Conservation (phyloP, 2,329 filamentous ascomycete species). For the Xylaria arbuscula region DNA sequence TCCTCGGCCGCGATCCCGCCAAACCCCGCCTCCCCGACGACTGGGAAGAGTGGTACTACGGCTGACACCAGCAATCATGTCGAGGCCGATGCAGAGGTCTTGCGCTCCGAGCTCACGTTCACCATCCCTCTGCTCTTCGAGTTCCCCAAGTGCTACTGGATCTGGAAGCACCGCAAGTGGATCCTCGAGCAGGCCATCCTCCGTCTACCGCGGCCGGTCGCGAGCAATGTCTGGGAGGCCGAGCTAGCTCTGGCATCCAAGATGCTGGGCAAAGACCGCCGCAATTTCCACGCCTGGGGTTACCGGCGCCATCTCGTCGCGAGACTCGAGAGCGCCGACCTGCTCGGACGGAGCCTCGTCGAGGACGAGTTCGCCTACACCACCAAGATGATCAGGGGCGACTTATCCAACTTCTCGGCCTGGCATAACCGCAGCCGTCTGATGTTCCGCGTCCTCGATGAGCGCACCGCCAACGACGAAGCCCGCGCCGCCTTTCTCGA, state of each 20-base stretch:
- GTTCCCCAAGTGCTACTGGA: constrained; percentile 98
- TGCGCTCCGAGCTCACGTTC: constrained; percentile 82
- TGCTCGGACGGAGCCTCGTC: constrained; percentile 71
- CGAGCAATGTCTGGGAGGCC: constrained; percentile 80
- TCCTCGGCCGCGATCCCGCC: constrained; percentile 64
- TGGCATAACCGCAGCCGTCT: constrained; percentile 93
- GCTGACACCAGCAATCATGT: constrained; percentile 51
- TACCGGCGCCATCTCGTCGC: constrained; percentile 84
- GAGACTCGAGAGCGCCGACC: constrained; percentile 72
- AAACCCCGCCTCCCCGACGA: constrained; percentile 61
- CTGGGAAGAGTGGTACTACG: constrained; percentile 64
- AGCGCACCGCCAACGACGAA: constrained; percentile 72
- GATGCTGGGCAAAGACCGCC: constrained; percentile 86
- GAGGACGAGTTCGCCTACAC: constrained; percentile 91
- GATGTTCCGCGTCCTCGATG: constrained; percentile 78
- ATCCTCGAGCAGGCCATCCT: constrained; percentile 77
- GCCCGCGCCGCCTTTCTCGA: constrained; percentile 78
- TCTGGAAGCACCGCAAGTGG: constrained; percentile 97
- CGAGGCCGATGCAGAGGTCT: constrained; percentile 61
- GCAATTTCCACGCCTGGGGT: constrained; percentile 97
- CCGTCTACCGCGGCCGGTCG: constrained; percentile 65
- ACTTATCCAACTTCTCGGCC: constrained; percentile 95
- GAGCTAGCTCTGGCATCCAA: constrained; percentile 86
- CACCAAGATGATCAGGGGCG: constrained; percentile 83
- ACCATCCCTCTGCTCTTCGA: constrained; percentile 85